These are phyloP conservation scores for Candida dendrica DNA, from an alignment of 805 yeast species.

Conservation along the genomic window DNA sequence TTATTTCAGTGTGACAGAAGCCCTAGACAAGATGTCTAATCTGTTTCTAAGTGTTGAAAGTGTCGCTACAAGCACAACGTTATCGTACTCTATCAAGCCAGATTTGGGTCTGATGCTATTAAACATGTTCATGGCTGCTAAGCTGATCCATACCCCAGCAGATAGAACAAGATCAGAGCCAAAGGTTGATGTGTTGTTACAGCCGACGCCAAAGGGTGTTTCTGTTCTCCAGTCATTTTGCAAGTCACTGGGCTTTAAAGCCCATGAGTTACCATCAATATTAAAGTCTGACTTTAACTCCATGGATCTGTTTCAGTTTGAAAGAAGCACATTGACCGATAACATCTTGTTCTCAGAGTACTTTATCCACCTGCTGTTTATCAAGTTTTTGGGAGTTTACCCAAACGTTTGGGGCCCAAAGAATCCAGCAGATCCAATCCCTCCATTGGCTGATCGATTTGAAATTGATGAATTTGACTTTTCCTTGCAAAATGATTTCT, in stretches of 20 bases:
- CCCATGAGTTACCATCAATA: slow-evolving; percentile 33
- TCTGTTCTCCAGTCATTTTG: slow-evolving; percentile 59
- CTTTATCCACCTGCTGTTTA: slow-evolving; percentile 59
- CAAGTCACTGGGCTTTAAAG: slow-evolving; percentile 43
- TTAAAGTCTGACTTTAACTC: slow-evolving; percentile 56
- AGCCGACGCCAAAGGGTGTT: slow-evolving; percentile 91
- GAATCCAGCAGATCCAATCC: slow-evolving; percentile 42
- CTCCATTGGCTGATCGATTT: slow-evolving; percentile 26
- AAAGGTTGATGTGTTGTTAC: slow-evolving; percentile 40
- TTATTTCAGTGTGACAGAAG: slow-evolving; percentile 46
- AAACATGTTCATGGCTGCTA: slow-evolving; percentile 48
- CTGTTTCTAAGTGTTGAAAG: slow-evolving; percentile 42
- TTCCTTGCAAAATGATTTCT: slow-evolving; percentile 16
- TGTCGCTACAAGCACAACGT: slow-evolving; percentile 42
- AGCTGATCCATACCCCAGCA: slow-evolving; percentile 65
- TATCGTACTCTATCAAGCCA: slow-evolving; percentile 46
- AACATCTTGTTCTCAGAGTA: slow-evolving; percentile 53
- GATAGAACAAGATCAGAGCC: slow-evolving; percentile 56
- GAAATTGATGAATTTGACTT: slow-evolving; percentile 27
- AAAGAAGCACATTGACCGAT: slow-evolving; percentile 53
- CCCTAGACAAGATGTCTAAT: slow-evolving; percentile 42
- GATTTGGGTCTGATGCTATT: slow-evolving; percentile 43
- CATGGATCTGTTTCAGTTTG: slow-evolving; percentile 63
- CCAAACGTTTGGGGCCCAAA: slow-evolving; percentile 69
- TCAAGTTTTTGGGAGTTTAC: slow-evolving; percentile 49